Percentiles rank a stretch among this genome's conserved stretches.
These are phyloP conservation scores for Pythium angustatum DNA, from an alignment of 352 stramenopile genomes.

Conservation along the genomic window DNA sequence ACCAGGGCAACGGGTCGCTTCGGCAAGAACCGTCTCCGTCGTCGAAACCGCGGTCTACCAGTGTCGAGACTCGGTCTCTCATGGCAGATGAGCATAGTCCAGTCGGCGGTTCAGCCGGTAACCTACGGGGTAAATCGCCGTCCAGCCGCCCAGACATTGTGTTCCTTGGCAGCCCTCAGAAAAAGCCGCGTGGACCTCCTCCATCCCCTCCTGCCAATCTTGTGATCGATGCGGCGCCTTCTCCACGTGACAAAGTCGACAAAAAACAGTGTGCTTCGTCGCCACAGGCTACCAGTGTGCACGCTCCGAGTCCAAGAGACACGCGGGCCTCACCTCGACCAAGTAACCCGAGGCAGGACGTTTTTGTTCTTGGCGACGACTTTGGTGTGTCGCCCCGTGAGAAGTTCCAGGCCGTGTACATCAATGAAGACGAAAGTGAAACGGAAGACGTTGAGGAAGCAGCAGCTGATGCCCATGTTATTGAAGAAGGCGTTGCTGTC, in stretches of 20 bases:
- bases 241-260: conserved; percentile 7
- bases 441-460: not conserved
- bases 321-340: not conserved
- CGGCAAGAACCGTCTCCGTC: conserved; percentile 22
- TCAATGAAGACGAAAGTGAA: conserved; percentile 1
- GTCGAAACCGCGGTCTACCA: conserved; percentile 16
- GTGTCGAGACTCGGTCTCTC: conserved; percentile 16
- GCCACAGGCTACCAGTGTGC: not conserved
- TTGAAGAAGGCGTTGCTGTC: conserved; percentile 22
- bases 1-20: conserved; percentile 4
- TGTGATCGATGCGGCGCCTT: conserved; percentile 4
- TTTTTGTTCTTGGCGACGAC: not conserved
- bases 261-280: not conserved
- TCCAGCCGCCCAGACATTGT: conserved; percentile 24
- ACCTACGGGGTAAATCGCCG: conserved; percentile 2
- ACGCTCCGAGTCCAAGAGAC: conserved; percentile 9
- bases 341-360: not conserved
- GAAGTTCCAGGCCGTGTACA: not conserved
- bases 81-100: conserved; percentile 22
- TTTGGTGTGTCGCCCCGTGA: conserved; percentile 3
- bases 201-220: conserved; percentile 9
- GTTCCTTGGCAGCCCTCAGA: conserved; percentile 24
- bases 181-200: conserved; percentile 8
- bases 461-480: not conserved
- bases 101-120: not conserved